Evolutionary conservation across 495 filamentous ascomycete genomes (phyloP), one percentile per base, ranked within the genome.

Genomic region (Thermochaetoides thermophila): DNA sequence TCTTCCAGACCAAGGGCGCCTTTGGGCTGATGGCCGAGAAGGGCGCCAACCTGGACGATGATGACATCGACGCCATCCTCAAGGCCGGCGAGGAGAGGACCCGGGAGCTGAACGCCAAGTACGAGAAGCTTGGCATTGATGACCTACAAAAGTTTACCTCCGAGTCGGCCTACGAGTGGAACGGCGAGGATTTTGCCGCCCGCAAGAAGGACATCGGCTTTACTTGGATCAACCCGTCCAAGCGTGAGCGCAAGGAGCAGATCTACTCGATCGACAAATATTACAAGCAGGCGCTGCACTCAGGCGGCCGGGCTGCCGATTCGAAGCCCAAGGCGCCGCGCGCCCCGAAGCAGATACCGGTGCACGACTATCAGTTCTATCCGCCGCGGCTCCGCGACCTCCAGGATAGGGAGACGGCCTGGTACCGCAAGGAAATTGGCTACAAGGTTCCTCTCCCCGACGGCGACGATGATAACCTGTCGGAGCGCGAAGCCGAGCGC

Each of bases 181-280:
- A 99, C 42, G 91, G 91, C 17, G 76, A 95, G 52, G 82, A 85
- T 45, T 99, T 96, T 46, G 81, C 84, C 5, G 69, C 65, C n/a
- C 73, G 76, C 33, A 93, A 92, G 62, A 95, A 94, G 49, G 87
- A 93, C 27, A 82, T 99, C 39, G 84, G 84, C 23, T 69, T 93
- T 19, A 91, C 66, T 50, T 99, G 91, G 91, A 99, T 99, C 62
- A 94, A 99, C 48, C 91, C 91, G 2, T 76, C 89, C 13, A 99
- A 96, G 65, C 86, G 91, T 45, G 91, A 99, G 59, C 81, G 91
- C 32, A 99, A 96, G 59, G 89, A 99, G 50, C 83, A 93, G 52
- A 80, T 81, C 17, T 99, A 99, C 46, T 94, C 87, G 0, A 93
- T 96, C 56, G 91, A 99, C 55, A 93, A 94, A 58, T 99, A 96